A percentile compares a stretch with the other conserved stretches of the same genome.
These are phyloP conservation scores for Colletotrichum sp. DNA, from an alignment of 2,329 filamentous ascomycete genomes.

Conservation along the genomic window DNA sequence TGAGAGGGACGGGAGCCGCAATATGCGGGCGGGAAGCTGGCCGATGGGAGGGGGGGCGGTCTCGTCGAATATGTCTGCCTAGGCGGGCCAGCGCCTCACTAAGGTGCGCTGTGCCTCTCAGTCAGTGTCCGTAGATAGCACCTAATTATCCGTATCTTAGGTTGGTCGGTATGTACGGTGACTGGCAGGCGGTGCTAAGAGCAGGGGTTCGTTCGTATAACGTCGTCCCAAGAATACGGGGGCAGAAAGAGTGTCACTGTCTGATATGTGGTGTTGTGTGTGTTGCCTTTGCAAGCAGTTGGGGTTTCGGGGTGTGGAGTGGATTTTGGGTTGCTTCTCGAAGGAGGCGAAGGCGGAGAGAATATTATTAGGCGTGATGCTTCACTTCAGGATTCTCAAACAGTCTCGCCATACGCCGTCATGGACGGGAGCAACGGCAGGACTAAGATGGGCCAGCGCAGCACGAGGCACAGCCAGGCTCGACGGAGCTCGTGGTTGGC, in stretches of 20 bases:
- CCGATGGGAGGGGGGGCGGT: not conserved
- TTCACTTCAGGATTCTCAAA: not conserved
- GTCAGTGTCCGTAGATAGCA: not conserved
- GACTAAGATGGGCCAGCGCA: not conserved
- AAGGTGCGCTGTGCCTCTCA: not conserved
- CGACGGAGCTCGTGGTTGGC: not conserved
- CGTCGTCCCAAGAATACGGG: conserved; percentile 2
- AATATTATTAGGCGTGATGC: not conserved
- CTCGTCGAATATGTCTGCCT: not conserved
- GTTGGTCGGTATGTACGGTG: not conserved
- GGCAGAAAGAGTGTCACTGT: not conserved
- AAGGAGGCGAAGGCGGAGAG: not conserved
- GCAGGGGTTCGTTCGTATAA: conserved; percentile 15
- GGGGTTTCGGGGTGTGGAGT: not conserved
- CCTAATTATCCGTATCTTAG: not conserved
- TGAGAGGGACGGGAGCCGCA: not conserved
- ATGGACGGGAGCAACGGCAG: conserved; percentile 8
- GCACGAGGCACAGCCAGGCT: not conserved
- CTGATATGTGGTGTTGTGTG: not conserved
- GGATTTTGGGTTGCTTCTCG: not conserved
- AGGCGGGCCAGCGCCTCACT: not conserved
- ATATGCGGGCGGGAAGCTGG: not conserved
- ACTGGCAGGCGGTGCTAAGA: not conserved
- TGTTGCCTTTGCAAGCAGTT: not conserved
- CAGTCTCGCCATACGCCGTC: not conserved